A percentile compares a stretch with the other conserved stretches of the same genome.
These are phyloP conservation scores for Nidularia sp. DNA, from an alignment of 768 basidiomycete genomes.

Conservation along the genomic window DNA sequence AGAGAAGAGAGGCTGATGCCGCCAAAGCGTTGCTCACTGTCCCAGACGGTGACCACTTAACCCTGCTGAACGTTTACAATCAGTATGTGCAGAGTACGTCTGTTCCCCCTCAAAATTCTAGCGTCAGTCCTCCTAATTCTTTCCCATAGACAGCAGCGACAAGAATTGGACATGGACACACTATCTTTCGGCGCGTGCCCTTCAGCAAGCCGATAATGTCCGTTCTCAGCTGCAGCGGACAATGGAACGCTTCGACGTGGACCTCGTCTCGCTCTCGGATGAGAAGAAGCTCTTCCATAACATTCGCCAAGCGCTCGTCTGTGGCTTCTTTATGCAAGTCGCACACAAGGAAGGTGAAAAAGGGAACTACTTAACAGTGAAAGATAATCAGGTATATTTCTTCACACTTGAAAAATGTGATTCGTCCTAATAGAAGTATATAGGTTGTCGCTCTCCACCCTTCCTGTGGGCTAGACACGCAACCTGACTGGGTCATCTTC, in stretches of 20 bases:
- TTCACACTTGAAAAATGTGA: not conserved
- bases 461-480: slow-evolving; percentile 80
- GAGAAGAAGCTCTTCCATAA: slow-evolving; percentile 68
- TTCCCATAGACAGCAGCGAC: slow-evolving; percentile 60
- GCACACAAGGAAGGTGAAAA: slow-evolving; percentile 95
- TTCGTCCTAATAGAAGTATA: not conserved
- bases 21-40: slow-evolving; percentile 87
- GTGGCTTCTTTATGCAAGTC: slow-evolving; percentile 98
- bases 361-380: slow-evolving; percentile 83
- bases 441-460: slow-evolving; percentile 77
- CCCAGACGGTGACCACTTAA: slow-evolving; percentile 96
- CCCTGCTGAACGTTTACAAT: slow-evolving; percentile 93
- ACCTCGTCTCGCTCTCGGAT: slow-evolving; percentile 63
- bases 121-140: not conserved
- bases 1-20: slow-evolving; percentile 85
- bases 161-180: slow-evolving; percentile 90
- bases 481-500: slow-evolving; percentile 90
- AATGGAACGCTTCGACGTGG: slow-evolving; percentile 89
- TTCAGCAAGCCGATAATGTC: slow-evolving; percentile 91
- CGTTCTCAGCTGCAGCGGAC: slow-evolving; percentile 81
- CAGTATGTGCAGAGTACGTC: slow-evolving; percentile 77
- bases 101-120: not conserved
- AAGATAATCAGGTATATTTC: slow-evolving; percentile 80
- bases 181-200: slow-evolving; percentile 78
- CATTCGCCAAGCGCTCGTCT: slow-evolving; percentile 80